These are phyloP conservation scores for Euphrasia confusa DNA, from an alignment of 257 asterid genomes.

Conservation along the genomic window DNA sequence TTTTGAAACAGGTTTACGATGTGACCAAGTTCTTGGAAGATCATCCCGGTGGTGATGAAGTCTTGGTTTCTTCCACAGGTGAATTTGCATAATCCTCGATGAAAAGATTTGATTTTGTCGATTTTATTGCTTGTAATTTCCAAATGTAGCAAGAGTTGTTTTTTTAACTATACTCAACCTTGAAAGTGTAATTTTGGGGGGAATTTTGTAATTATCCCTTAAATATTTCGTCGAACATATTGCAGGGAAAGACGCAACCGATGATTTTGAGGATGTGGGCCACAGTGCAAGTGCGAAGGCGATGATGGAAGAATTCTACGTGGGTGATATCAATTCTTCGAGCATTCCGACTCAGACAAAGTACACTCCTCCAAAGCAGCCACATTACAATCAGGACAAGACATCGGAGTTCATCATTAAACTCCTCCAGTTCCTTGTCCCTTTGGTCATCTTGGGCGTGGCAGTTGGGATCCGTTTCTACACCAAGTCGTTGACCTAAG, in stretches of 20 bases:
- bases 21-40: neutral
- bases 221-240: neutral
- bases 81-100: neutral
- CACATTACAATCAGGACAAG: conserved; percentile 84
- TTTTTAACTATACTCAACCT: no score
- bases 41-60: conserved; percentile 4
- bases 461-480: conserved; percentile 79
- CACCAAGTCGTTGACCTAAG: conserved; percentile 58
- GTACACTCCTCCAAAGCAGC: conserved; percentile 76
- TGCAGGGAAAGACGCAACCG: conserved; percentile 87
- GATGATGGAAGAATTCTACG: conserved; percentile 54
- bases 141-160: no score
- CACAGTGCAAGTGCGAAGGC: conserved; percentile 71
- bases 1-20: neutral
- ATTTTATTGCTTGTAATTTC: no score
- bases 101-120: no score
- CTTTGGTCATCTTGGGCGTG: conserved; percentile 61
- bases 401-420: conserved; percentile 66
- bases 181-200: no score
- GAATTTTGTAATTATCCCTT: neutral
- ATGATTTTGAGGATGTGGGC: conserved; percentile 82
- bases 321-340: conserved; percentile 61
- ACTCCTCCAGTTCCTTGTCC: conserved; percentile 78
- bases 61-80: neutral
- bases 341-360: conserved; percentile 51